These are phyloP conservation scores for Pyrenophora graminea DNA, from an alignment of 2,329 filamentous ascomycete species.

Conservation along the genomic window DNA sequence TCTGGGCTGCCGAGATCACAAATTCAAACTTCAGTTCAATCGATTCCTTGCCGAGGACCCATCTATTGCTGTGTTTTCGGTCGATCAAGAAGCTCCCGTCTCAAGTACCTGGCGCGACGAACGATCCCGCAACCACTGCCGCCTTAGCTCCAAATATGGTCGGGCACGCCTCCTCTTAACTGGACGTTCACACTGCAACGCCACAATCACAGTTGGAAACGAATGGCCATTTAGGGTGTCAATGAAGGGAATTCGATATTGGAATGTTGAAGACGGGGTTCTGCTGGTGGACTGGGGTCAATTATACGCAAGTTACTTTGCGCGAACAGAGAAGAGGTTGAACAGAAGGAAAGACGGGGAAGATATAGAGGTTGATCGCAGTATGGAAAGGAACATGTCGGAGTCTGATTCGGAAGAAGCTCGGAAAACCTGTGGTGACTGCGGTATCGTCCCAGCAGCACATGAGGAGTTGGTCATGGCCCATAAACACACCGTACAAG, in stretches of 20 bases:
- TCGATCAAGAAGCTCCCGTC: slow-evolving; percentile 7
- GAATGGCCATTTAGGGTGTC: slow-evolving; percentile 14
- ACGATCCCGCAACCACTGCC: not conserved
- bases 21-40: slow-evolving; percentile 10
- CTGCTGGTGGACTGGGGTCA: slow-evolving; percentile 14
- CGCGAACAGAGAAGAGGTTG: slow-evolving; percentile 1
- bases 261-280: slow-evolving; percentile 7
- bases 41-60: slow-evolving; percentile 15
- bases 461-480: slow-evolving; percentile 6
- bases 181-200: slow-evolving; percentile 1
- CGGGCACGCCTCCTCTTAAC: slow-evolving; percentile 3
- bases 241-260: slow-evolving; percentile 5
- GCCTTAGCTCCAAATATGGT: not conserved
- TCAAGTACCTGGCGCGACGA: slow-evolving; percentile 5
- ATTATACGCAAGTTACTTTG: slow-evolving; percentile 12
- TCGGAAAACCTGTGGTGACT: slow-evolving; percentile 7
- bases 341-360: not conserved
- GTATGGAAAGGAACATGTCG: not conserved
- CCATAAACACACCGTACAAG: slow-evolving; percentile 2
- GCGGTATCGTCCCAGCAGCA: slow-evolving; percentile 1
- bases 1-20: slow-evolving; percentile 7
- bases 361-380: not conserved
- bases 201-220: slow-evolving; percentile 8
- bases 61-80: slow-evolving; percentile 16
- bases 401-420: not conserved